A percentile compares a stretch with the other conserved stretches of the same genome.
These are phyloP conservation scores for Stropharia rugosoannulata DNA, from an alignment of 768 basidiomycete species.

Conservation along the genomic window DNA sequence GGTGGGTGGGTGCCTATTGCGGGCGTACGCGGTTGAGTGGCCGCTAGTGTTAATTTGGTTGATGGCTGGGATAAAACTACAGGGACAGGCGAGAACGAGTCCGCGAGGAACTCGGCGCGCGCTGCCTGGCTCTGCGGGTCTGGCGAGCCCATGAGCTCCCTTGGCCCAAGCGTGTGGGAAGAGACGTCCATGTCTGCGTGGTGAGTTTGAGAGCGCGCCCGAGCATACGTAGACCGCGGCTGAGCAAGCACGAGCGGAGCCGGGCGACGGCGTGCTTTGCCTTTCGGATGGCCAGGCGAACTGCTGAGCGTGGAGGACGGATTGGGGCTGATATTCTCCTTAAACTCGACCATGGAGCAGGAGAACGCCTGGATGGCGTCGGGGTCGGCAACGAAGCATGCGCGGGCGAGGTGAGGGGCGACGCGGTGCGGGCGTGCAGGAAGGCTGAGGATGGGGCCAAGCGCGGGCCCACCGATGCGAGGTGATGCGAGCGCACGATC, in stretches of 20 bases:
- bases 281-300: conserved; percentile 8
- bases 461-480: conserved; percentile 35
- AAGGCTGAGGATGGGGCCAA: conserved; percentile 31
- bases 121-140: conserved; percentile 7
- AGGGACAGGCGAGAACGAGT: conserved; percentile 28
- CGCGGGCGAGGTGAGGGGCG: conserved; percentile 33
- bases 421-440: conserved; percentile 32
- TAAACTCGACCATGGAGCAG: neutral
- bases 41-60: too few relatives aligned
- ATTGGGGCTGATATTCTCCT: neutral
- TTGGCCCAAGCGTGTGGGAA: neutral
- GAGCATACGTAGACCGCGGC: conserved; percentile 5
- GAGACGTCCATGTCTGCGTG: neutral
- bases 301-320: neutral
- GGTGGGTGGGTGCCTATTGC: too few relatives aligned
- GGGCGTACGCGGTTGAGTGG: too few relatives aligned
- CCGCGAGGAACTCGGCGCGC: conserved; percentile 30
- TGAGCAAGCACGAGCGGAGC: conserved; percentile 35
- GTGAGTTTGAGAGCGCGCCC: neutral
- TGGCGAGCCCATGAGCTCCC: neutral
- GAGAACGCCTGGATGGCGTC: neutral
- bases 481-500: conserved; percentile 30
- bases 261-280: conserved; percentile 32
- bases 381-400: conserved; percentile 30
- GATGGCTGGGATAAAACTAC: too few relatives aligned